Percentiles rank a stretch among this genome's conserved stretches.
Conservation (phyloP, 768 basidiomycete species). For the Stropharia rugosoannulata region DNA sequence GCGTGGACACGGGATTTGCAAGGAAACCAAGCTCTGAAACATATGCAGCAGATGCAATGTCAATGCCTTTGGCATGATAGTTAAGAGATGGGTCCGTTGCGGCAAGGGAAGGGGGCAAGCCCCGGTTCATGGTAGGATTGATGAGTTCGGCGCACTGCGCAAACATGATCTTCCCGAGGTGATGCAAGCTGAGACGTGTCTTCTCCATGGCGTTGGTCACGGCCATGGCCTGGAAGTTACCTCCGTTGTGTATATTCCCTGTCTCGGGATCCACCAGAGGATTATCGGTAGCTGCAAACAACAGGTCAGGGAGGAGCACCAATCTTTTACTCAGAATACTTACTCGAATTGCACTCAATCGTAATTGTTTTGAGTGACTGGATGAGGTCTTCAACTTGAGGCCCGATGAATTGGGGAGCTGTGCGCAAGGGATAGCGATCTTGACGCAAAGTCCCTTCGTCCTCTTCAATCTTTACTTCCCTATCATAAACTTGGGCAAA, state of each 20-base stretch:
- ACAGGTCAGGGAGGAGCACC: neutral
- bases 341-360: constrained; percentile 82
- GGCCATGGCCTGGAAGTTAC: constrained; percentile 89
- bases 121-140: constrained; percentile 78
- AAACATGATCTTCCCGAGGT: constrained; percentile 70
- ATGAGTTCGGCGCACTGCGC: constrained; percentile 69
- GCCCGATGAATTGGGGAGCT: constrained; percentile 83
- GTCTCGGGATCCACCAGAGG: constrained; percentile 74
- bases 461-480: constrained; percentile 71
- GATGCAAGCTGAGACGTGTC: constrained; percentile 70
- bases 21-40: constrained; percentile 79
- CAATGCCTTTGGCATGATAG: constrained; percentile 83
- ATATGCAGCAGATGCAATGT: constrained; percentile 83
- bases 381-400: constrained; percentile 79
- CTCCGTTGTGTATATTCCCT: constrained; percentile 72
- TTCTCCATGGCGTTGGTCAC: constrained; percentile 89
- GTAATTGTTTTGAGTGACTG: constrained; percentile 62
- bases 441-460: constrained; percentile 73
- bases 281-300: constrained; percentile 73
- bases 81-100: constrained; percentile 80
- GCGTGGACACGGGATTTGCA: constrained; percentile 81
- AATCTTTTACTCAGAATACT: constrained; percentile 21
- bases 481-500: constrained; percentile 69
- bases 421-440: constrained; percentile 79
- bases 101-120: constrained; percentile 77